Evolutionary conservation across 257 asterid genomes (phyloP).

Genomic region (Solanum pennellii): DNA sequence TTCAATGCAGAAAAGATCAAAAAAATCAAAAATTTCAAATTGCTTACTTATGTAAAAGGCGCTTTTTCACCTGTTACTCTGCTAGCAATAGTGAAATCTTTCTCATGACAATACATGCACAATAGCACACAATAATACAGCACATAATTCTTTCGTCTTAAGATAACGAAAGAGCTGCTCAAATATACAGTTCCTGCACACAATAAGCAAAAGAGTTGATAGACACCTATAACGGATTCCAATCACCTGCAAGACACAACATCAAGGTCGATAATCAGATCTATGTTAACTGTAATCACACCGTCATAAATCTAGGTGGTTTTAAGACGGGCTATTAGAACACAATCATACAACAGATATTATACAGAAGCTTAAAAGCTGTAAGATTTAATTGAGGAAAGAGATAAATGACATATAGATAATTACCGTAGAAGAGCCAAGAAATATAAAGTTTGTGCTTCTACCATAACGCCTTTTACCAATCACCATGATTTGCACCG

Average conservation of each 20-base stretch:
- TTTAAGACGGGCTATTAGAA: neutral
- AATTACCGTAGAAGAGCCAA: neutral
- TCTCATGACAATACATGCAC: neutral
- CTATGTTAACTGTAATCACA: neutral
- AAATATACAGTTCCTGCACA: neutral
- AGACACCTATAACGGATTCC: neutral
- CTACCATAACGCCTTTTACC: constrained; percentile 21
- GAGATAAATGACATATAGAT: neutral
- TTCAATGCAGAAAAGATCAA: neutral
- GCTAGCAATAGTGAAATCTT: neutral
- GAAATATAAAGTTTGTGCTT: constrained; percentile 8
- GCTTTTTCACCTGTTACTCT: neutral
- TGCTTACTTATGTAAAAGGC: neutral
- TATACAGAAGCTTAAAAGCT: neutral
- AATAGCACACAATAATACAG: neutral
- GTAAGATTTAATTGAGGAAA: neutral
- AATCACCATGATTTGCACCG: constrained; percentile 28
- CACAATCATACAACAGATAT: neutral
- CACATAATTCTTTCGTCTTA: neutral
- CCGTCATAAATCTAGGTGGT: neutral
- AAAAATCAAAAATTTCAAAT: neutral
- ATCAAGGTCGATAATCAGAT: neutral
- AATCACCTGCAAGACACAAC: neutral
- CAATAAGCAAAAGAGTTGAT: neutral
- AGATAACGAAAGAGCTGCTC: neutral